Evolutionary conservation across 192 early-diverging fungal species (phyloP).

Genomic region (Ambispora gerdemannii): DNA sequence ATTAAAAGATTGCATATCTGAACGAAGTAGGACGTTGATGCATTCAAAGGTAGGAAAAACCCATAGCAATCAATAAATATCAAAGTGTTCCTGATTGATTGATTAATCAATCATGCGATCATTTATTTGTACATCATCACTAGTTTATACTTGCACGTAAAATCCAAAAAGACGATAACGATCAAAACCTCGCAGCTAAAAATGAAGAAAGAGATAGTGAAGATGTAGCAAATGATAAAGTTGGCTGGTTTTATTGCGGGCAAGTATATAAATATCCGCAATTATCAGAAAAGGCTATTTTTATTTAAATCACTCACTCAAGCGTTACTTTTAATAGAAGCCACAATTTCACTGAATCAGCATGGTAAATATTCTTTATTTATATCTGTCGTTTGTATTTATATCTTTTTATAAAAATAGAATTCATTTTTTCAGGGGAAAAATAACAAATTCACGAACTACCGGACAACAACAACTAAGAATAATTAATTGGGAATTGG

Average conservation of each 20-base stretch:
- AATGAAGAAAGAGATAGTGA: background rate
- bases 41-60: slow-evolving; percentile 5
- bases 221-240: background rate
- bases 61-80: background rate
- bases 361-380: too few relatives aligned
- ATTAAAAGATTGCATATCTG: background rate
- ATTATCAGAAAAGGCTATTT: too few relatives aligned
- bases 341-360: slow-evolving; percentile 17
- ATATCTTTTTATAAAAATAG: background rate
- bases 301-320: background rate
- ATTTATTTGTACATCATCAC: too few relatives aligned
- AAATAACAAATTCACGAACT: background rate
- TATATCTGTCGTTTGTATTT: background rate
- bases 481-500: slow-evolving; percentile 27
- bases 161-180: background rate
- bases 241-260: slow-evolving; percentile 25
- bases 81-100: too few relatives aligned
- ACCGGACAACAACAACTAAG: slow-evolving; percentile 9
- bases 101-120: too few relatives aligned
- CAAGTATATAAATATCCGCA: background rate
- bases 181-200: background rate
- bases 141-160: too few relatives aligned
- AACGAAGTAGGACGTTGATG: slow-evolving; percentile 4
- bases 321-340: background rate
- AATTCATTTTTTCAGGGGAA: background rate